Base-by-base conservation (phyloP, 106 monocot species). In the Platanthera zijinensis region DNA sequence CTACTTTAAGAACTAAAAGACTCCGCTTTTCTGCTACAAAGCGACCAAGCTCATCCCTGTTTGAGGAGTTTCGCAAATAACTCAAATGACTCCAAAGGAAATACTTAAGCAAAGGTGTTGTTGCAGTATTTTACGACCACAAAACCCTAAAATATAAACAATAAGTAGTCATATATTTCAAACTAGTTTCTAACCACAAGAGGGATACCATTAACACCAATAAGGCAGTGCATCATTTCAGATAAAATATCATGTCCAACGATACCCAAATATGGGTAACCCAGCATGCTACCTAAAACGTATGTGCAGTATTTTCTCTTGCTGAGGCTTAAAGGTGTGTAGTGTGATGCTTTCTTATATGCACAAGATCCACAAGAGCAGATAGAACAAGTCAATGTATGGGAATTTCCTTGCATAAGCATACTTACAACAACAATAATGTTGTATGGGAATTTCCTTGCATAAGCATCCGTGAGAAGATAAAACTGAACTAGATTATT, bases 1-100 rank as follows among this genome's bases (percentile, higher is more conserved):
- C 88, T 48, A 99, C 69, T 82, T 88, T 92, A 78, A 99, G 84
- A 46, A 74, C 86, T 50, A 90, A 85, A 57, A 99, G 99, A 71
- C 69, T 82, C 2, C 92, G 83, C 64, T 90, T 99, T 74, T 99
- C 99, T 32, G 92, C 77, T 77, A 99, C 85, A 90, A 99, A 99
- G 39, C 84, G 91, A 50, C 82, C 80, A 77, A 99, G 84, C 66
- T 92, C 99, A 78, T 90, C 92, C 73, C 99, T 99, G 57, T 52
- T 83, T 57, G 28, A 78, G 39, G 47, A 72, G 61, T 52, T 17
- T 47, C 69, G 57, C 48, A 10, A 66, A 32, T 66, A 32, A 66
- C 32, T 10, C 12, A 66, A 66, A 7, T 32, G 4, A 66, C 1
- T 30, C 32, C 32, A 19, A n/a, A 61, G 59, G 59, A 61, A 21